phyloP scores from a whole-genome alignment of 345 rosid species.

The Eucalyptus cloeziana region DNA sequence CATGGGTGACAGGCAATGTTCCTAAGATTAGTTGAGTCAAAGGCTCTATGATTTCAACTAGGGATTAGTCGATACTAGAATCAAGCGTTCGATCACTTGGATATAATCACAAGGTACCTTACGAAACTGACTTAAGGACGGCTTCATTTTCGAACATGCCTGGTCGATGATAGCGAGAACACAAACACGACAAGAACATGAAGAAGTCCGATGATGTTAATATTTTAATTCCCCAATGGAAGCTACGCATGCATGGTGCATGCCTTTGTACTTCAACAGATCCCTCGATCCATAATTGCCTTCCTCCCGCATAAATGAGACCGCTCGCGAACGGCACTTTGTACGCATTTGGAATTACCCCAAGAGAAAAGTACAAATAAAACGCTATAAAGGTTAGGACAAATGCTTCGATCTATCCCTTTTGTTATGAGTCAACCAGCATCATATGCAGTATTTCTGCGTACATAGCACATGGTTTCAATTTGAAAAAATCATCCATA shows the following conservation, averaged over 20 bases:
- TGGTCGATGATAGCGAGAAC: background rate
- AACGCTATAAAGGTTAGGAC: background rate
- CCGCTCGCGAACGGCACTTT: background rate
- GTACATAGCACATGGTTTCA: background rate
- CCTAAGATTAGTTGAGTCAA: background rate
- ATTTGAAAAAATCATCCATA: background rate
- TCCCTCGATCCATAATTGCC: background rate
- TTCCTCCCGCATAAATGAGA: background rate
- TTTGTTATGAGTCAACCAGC: background rate
- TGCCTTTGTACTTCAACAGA: background rate
- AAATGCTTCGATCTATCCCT: background rate
- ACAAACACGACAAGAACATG: background rate
- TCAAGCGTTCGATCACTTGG: background rate
- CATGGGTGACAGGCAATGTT: background rate
- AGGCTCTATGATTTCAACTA: background rate
- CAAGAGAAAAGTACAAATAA: background rate
- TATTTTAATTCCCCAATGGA: background rate
- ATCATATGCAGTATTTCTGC: background rate
- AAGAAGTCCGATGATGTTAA: background rate
- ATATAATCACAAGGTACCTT: background rate
- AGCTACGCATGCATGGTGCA: background rate
- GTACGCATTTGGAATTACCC: background rate
- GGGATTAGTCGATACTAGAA: background rate
- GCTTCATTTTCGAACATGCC: background rate
- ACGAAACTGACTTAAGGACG: background rate